Evolutionary conservation across 371 early-diverging fungal genomes (phyloP), one percentile per base, ranked within the genome.

Genomic region (Saksenaea vasiformis): DNA sequence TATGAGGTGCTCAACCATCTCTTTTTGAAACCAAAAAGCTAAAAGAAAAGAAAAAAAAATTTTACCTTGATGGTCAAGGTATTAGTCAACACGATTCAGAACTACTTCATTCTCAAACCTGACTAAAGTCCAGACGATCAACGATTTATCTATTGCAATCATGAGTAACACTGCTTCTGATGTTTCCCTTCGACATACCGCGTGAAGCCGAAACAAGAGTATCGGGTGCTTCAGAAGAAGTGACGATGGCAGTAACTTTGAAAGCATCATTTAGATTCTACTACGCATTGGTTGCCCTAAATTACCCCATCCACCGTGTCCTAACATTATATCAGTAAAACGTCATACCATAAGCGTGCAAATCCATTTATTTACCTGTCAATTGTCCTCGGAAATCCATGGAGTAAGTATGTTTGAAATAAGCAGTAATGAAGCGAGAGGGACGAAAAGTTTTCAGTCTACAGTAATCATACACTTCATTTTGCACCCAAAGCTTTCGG

Each of bases 141-240:
- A 76, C 66, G 92, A 86, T 90, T 93, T 95, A 88, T 93, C 93
- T 89, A 70, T 34, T 5, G 2, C 9, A 13, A 28, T 39, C 39
- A 11, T 39, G 11, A 39, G 39, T 47, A 17, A 26, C 22, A 8
- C 9, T 7, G 22, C 17, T 22, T 17, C 22, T n/a, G 19, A 22
- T 36, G 24, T 19, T 41, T 31, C 22, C 35, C 37, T 28, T 36
- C 36, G 5, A 85, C 89, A 54, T 84, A 90, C 87, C 95, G 80
- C 98, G 93, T 70, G 97, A 97, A 57, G 94, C 90, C 62, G 96
- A 93, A 80, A 97, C 84, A 67, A 97, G 82, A 84, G 91, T 91
- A 85, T 96, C 93, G 69, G 95, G 94, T 76, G 91, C 80, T 89
- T 95, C 96, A 67, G 91, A 86, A 65, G 95, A 87, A 82, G 97